Evolutionary conservation across 345 rosid species (phyloP).

Genomic region (Populus tremula): DNA sequence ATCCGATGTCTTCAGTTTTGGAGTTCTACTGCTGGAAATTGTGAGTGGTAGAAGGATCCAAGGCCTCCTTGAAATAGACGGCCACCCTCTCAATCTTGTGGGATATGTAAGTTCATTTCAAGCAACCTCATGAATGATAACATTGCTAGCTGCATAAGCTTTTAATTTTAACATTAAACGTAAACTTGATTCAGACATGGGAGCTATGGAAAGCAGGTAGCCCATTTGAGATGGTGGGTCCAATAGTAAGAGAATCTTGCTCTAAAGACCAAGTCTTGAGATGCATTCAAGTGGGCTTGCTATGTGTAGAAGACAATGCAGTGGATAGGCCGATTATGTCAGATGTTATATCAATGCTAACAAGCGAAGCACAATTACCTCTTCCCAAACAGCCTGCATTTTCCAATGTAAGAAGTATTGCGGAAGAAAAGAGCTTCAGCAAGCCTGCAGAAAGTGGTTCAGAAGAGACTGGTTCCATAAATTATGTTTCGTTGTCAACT

Average conservation of each 20-base stretch:
- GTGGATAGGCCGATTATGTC: slow-evolving; percentile 2
- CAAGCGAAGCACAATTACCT: background rate
- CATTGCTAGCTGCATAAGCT: background rate
- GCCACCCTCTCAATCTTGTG: slow-evolving; percentile 2
- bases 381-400: slow-evolving; percentile 2
- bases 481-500: too few relatives aligned
- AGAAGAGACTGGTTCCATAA: too few relatives aligned
- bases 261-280: background rate
- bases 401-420: background rate
- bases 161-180: background rate
- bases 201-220: slow-evolving; percentile 12
- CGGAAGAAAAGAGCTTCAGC: too few relatives aligned
- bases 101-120: slow-evolving; percentile 23
- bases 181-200: slow-evolving; percentile 13
- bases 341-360: slow-evolving; percentile 2
- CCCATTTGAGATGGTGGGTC: slow-evolving; percentile 2
- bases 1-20: slow-evolving; percentile 27
- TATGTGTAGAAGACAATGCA: background rate
- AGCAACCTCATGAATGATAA: too few relatives aligned
- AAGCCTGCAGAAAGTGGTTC: too few relatives aligned
- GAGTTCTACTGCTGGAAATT: slow-evolving; percentile 20
- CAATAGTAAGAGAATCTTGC: background rate
- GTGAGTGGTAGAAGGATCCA: slow-evolving; percentile 15
- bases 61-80: background rate
- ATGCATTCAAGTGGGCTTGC: slow-evolving; percentile 2